Evolutionary conservation across 768 basidiomycete species (phyloP).

Genomic region (Mycena indigotica): DNA sequence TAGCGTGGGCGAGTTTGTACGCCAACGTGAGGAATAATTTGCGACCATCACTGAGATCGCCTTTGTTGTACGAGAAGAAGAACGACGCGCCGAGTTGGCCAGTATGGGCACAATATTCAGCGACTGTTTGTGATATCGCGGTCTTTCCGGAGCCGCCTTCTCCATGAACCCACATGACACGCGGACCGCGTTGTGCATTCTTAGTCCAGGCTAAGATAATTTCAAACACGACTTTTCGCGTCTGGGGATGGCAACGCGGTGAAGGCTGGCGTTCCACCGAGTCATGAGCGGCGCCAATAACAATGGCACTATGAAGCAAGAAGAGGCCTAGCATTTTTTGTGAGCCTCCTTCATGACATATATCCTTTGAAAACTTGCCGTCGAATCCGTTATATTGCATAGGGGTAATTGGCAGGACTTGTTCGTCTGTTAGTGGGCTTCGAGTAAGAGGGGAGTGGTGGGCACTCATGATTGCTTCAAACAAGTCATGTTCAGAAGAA

Average conservation of each 20-base stretch:
- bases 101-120: constrained; percentile 21
- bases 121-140: constrained; percentile 16
- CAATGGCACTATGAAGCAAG: constrained; percentile 21
- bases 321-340: constrained; percentile 10
- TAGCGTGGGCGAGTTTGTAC: constrained; percentile 18
- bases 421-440: not conserved
- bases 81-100: constrained; percentile 24
- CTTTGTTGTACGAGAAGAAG: constrained; percentile 20
- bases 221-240: constrained; percentile 20
- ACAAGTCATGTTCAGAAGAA: not conserved
- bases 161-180: constrained; percentile 23
- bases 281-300: constrained; percentile 22
- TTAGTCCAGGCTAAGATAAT: constrained; percentile 20
- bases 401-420: not conserved
- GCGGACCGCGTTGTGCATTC: constrained; percentile 8
- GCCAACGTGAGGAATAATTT: constrained; percentile 21
- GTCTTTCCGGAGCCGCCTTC: constrained; percentile 13
- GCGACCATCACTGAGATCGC: constrained; percentile 13
- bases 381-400: constrained; percentile 12
- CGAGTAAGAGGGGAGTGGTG: not conserved
- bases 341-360: not conserved
- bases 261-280: constrained; percentile 22
- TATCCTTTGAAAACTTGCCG: constrained; percentile 1
- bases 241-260: constrained; percentile 23
- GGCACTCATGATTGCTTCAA: not conserved